These are phyloP conservation scores for Beauveria sp. DNA, from an alignment of 2,329 filamentous ascomycete genomes.

Conservation along the genomic window DNA sequence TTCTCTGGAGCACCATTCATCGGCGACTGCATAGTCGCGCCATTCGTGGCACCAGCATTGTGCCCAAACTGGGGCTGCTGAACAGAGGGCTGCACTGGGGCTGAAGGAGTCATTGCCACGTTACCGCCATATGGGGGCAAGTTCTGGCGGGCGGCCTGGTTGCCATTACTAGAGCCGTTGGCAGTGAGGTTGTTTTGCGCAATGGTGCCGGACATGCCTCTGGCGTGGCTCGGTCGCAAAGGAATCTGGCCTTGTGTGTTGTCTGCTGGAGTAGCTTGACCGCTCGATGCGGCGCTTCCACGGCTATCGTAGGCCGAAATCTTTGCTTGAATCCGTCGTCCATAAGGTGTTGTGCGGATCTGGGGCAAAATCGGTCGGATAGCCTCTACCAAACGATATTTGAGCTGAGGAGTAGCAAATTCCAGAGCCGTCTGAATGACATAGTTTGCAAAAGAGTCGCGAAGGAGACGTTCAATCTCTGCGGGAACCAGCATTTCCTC, in stretches of 20 bases:
- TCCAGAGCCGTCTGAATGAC: slow-evolving; percentile 95
- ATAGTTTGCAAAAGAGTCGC: slow-evolving; percentile 94
- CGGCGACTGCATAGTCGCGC: slow-evolving; percentile 19
- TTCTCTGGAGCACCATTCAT: slow-evolving; percentile 21
- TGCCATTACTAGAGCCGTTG: slow-evolving; percentile 23
- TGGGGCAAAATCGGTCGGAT: slow-evolving; percentile 78
- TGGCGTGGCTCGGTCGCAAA: slow-evolving; percentile 36
- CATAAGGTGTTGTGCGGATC: slow-evolving; percentile 88
- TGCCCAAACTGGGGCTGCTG: slow-evolving; percentile 13
- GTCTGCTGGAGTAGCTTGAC: slow-evolving; percentile 46
- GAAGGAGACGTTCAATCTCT: slow-evolving; percentile 82
- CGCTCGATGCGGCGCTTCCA: slow-evolving; percentile 34
- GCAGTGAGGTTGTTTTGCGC: not conserved
- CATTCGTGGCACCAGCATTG: slow-evolving; percentile 9
- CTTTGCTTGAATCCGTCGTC: slow-evolving; percentile 88
- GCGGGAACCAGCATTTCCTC: slow-evolving; percentile 66
- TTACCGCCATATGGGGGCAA: slow-evolving; percentile 28
- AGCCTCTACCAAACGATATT: slow-evolving; percentile 68
- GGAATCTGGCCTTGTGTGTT: slow-evolving; percentile 47
- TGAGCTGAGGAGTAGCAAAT: slow-evolving; percentile 66
- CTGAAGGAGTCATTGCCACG: slow-evolving; percentile 24
- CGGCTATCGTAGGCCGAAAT: slow-evolving; percentile 56
- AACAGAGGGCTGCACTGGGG: slow-evolving; percentile 15
- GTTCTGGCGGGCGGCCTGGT: slow-evolving; percentile 24
- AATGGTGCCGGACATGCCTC: slow-evolving; percentile 30